Evolutionary conservation across 2,329 filamentous ascomycete genomes (phyloP), one percentile per base, ranked within the genome.

Genomic region (Diaporthe eres): DNA sequence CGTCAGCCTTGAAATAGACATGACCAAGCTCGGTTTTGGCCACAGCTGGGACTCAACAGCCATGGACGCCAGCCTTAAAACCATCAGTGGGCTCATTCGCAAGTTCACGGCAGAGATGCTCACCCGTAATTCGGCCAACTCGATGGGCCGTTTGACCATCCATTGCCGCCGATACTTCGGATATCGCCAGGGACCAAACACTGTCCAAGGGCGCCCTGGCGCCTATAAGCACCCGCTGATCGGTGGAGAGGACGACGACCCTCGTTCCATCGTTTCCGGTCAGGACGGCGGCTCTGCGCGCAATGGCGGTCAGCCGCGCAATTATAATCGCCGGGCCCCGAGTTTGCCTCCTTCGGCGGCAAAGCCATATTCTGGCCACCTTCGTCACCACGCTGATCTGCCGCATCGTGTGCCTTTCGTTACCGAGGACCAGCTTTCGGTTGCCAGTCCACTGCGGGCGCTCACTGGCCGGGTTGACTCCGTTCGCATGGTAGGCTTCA

Each of bases 1-100:
- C 37, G 77, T 88, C 31, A 81, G 82, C 2, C 67, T 88, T 13
- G 86, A 88, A 75, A 42, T 88, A 1, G 86, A 87, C 75, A 80
- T 86, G 78, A 83, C 85, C 0, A 82, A 80, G 15, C 79, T 85
- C 12, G 81, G 82, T 1, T 84, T 84, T 31, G 84, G 84, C 2
- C 75, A 80, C 3, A 68, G 76, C 1, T 78, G 78, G 6, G 72
- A 77, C 0, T 83, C 84, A 0, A 74, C 71, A 0, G 57, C 67
- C 0, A 74, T 86, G 2, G 71, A 77, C 0, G 77, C 82, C 0
- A 81, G 80, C 8, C 76, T 81, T 0, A 74, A 79, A 1, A 77
- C 80, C 3, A 77, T 84, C 2, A 80, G 81, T 22, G 31, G 42
- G 0, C 77, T 84, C 5, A 78, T 86, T 3, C 53, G 77, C 0